phyloP scores from a whole-genome alignment of 1,139 yeast genomes.

The Schizosaccharomyces versatilis region DNA sequence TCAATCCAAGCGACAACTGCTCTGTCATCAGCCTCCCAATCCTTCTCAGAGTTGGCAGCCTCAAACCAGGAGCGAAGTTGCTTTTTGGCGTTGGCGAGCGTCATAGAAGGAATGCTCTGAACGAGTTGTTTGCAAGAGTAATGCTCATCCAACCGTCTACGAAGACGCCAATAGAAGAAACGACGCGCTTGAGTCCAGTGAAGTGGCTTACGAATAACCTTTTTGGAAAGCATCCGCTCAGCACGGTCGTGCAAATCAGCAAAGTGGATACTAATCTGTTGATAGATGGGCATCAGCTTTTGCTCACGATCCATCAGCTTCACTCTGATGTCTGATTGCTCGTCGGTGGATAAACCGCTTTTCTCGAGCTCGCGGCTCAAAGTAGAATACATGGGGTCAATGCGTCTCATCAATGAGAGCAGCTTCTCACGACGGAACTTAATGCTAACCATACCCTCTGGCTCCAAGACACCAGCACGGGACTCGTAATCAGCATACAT shows the following conservation, averaged over 20 bases:
- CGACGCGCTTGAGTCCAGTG: slow-evolving; percentile 80
- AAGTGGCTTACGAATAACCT: slow-evolving; percentile 62
- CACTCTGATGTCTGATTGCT: slow-evolving; percentile 40
- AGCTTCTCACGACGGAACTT: slow-evolving; percentile 87
- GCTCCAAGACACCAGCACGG: slow-evolving; percentile 96
- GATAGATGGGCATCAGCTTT: slow-evolving; percentile 62
- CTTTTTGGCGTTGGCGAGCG: background rate
- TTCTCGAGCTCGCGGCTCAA: slow-evolving; percentile 25
- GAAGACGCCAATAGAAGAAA: slow-evolving; percentile 94
- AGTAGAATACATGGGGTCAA: slow-evolving; percentile 53
- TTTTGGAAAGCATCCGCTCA: slow-evolving; percentile 92
- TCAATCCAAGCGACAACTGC: slow-evolving; percentile 1
- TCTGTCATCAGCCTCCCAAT: background rate
- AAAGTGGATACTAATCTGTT: slow-evolving; percentile 82
- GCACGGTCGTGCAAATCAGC: slow-evolving; percentile 96
- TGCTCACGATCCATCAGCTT: slow-evolving; percentile 61
- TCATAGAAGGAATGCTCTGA: slow-evolving; percentile 1
- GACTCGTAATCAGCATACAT: slow-evolving; percentile 94
- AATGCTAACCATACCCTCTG: slow-evolving; percentile 97
- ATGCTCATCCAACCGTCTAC: slow-evolving; percentile 88
- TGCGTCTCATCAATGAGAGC: slow-evolving; percentile 68
- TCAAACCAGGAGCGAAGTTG: background rate
- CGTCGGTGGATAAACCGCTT: slow-evolving; percentile 30
- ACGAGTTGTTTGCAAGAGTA: slow-evolving; percentile 54
- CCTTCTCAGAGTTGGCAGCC: background rate